These are phyloP conservation scores for Rhodotorula sp. DNA, from an alignment of 1,284 basidiomycete species.

Conservation along the genomic window DNA sequence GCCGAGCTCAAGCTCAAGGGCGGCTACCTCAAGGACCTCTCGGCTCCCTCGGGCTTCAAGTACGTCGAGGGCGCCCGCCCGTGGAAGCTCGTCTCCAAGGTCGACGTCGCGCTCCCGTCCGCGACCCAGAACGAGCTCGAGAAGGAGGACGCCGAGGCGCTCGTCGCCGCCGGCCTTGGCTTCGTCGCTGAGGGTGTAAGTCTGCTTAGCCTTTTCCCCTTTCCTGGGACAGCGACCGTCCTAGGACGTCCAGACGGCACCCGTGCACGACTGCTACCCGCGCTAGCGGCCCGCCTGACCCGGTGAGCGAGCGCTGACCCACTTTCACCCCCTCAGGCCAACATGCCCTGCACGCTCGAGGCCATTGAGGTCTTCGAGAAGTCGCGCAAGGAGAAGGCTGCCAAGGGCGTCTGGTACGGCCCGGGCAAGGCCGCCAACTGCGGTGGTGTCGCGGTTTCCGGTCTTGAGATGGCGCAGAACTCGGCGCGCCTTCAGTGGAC, in stretches of 20 bases:
- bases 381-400: constrained; percentile 50
- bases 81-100: constrained; percentile 68
- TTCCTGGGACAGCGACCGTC: too few relatives aligned
- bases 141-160: constrained; percentile 68
- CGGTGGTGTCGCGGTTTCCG: constrained; percentile 60
- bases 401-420: constrained; percentile 65
- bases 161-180: constrained; percentile 68
- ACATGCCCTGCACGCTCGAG: constrained; percentile 55
- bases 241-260: too few relatives aligned
- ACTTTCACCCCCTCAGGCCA: constrained; percentile 12
- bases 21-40: constrained; percentile 62
- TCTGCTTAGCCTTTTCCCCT: constrained; percentile 47
- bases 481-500: constrained; percentile 61
- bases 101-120: constrained; percentile 73
- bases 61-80: constrained; percentile 71
- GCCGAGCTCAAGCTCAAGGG: constrained; percentile 67
- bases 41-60: constrained; percentile 58
- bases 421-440: constrained; percentile 71
- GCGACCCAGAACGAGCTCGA: constrained; percentile 79
- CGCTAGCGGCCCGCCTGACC: too few relatives aligned
- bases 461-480: constrained; percentile 81
- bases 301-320: neutral
- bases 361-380: constrained; percentile 73
- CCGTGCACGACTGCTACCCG: too few relatives aligned
- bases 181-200: constrained; percentile 76